Conservation (phyloP, 352 stramenopile genomes). For the Pythium volutum region DNA sequence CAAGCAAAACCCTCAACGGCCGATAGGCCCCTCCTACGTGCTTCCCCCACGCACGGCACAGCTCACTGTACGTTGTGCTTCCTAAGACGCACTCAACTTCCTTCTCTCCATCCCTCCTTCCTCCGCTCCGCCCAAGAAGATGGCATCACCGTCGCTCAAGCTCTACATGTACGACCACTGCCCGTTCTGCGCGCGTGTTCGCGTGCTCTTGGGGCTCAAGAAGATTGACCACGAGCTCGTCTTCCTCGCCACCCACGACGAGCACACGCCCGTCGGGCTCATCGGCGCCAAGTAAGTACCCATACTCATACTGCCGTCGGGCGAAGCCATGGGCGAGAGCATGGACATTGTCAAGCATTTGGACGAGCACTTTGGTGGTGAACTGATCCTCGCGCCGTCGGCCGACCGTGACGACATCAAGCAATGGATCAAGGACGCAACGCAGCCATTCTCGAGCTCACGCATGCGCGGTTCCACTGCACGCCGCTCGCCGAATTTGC, state of each 20-base stretch:
- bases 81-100: too few species aligned
- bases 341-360: conserved; percentile 48
- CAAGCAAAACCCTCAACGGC: too few species aligned
- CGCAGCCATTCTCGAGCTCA: conserved; percentile 32
- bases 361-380: conserved; percentile 34
- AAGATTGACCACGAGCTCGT: conserved; percentile 33
- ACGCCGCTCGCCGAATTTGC: conserved; percentile 49
- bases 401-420: conserved; percentile 39
- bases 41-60: too few species aligned
- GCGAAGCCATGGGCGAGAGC: conserved; percentile 36
- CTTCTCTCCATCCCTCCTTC: too few species aligned
- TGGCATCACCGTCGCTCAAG: conserved; percentile 21
- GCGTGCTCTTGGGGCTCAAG: conserved; percentile 55
- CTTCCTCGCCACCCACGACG: conserved; percentile 46
- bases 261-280: conserved; percentile 34
- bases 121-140: too few species aligned
- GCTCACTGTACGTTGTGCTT: too few species aligned
- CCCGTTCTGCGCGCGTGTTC: conserved; percentile 50
- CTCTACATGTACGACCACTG: conserved; percentile 65
- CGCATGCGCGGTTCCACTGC: conserved; percentile 39
- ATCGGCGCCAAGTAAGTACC: conserved; percentile 37
- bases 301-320: conserved; percentile 20
- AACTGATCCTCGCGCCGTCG: conserved; percentile 21
- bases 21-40: too few species aligned
- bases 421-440: conserved; percentile 35